Percentiles rank a stretch among this genome's conserved stretches.
phyloP scores from a whole-genome alignment of 176 grass and related monocot genomes.

The Pharus latifolius region DNA sequence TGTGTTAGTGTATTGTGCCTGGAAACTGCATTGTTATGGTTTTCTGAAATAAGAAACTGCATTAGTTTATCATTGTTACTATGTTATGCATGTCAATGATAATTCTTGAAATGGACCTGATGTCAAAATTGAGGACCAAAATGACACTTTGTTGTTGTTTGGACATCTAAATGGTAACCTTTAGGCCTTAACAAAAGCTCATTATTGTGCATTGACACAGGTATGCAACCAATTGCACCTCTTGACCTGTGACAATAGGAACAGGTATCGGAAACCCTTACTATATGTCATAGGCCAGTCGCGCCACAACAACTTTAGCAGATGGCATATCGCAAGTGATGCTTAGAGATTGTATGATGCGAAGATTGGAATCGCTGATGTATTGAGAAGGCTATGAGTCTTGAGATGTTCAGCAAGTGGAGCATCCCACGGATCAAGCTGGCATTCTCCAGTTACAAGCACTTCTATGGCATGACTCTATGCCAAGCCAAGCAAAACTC shows the following conservation, averaged over 20 bases:
- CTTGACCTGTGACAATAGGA: too few relatives aligned
- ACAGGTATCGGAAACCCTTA: slow-evolving; percentile 34
- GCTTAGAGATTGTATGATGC: slow-evolving; percentile 39
- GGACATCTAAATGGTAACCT: too few relatives aligned
- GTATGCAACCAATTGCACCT: too few relatives aligned
- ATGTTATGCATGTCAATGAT: neutral
- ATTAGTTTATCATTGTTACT: neutral
- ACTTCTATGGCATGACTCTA: slow-evolving; percentile 20
- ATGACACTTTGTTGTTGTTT: too few relatives aligned
- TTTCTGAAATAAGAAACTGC: slow-evolving; percentile 6
- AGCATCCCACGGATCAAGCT: slow-evolving; percentile 33
- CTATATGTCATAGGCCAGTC: slow-evolving; percentile 34
- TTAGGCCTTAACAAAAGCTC: too few relatives aligned
- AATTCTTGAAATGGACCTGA: neutral
- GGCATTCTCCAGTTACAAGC: slow-evolving; percentile 24
- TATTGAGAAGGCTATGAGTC: slow-evolving; percentile 21
- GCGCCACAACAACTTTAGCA: slow-evolving; percentile 21
- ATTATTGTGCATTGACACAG: too few relatives aligned
- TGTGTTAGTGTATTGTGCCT: neutral
- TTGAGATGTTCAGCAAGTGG: slow-evolving; percentile 47
- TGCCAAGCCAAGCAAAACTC: slow-evolving; percentile 11
- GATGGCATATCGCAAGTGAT: slow-evolving; percentile 47
- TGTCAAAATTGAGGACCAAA: too few relatives aligned
- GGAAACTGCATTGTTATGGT: neutral
- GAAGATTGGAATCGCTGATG: slow-evolving; percentile 6